These are phyloP conservation scores for Diaporthe nobilis DNA, from an alignment of 2,329 filamentous ascomycete genomes.

Conservation along the genomic window DNA sequence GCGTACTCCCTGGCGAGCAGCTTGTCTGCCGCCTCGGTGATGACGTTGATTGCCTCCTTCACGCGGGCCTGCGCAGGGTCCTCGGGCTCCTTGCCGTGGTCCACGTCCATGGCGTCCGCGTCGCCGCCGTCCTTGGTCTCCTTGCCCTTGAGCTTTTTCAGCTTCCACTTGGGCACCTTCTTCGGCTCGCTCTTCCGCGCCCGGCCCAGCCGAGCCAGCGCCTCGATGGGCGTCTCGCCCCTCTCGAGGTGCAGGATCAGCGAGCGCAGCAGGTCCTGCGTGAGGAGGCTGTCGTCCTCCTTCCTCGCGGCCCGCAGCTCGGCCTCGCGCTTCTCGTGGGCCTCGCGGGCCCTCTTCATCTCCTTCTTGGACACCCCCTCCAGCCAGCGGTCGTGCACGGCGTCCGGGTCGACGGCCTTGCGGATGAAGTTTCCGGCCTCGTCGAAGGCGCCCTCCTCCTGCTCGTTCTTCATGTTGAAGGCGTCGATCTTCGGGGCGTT, in stretches of 20 bases:
- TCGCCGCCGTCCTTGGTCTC: slow-evolving; percentile 56
- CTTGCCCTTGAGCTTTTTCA: slow-evolving; percentile 75
- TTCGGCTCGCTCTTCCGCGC: slow-evolving; percentile 69
- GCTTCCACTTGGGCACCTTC: slow-evolving; percentile 76
- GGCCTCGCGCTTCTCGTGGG: slow-evolving; percentile 86
- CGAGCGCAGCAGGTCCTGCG: slow-evolving; percentile 78
- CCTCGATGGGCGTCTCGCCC: slow-evolving; percentile 90
- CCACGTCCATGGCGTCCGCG: slow-evolving; percentile 78
- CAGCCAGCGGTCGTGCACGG: slow-evolving; percentile 92
- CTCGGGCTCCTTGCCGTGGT: slow-evolving; percentile 67
- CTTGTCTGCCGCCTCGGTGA: slow-evolving; percentile 92
- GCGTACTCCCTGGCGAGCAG: slow-evolving; percentile 85
- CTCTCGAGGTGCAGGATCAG: slow-evolving; percentile 82
- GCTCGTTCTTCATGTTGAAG: slow-evolving; percentile 92
- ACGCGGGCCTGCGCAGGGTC: slow-evolving; percentile 79
- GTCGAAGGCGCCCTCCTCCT: slow-evolving; percentile 94
- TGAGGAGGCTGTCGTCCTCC: slow-evolving; percentile 91
- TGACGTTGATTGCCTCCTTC: slow-evolving; percentile 81
- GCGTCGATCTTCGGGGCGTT: slow-evolving; percentile 95
- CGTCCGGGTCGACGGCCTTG: slow-evolving; percentile 89
- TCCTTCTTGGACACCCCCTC: slow-evolving; percentile 95
- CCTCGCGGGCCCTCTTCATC: slow-evolving; percentile 88
- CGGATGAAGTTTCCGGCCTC: slow-evolving; percentile 92
- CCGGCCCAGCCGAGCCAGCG: slow-evolving; percentile 84
- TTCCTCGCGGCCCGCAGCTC: slow-evolving; percentile 80